Conservation (phyloP, 306 rosid genomes). For the Cucumis hystrix region DNA sequence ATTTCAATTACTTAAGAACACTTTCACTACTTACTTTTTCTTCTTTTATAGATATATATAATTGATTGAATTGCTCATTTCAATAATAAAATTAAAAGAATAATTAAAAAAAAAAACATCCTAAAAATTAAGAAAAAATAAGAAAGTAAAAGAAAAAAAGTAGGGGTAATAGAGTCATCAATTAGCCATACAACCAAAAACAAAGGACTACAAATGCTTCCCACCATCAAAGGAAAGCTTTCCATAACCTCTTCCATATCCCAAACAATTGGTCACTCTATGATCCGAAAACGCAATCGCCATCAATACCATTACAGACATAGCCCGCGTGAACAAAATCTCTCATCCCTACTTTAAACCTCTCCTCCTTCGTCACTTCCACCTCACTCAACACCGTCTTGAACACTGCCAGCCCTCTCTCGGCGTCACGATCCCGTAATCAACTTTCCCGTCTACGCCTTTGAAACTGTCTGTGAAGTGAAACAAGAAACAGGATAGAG, state of each 20-base stretch:
- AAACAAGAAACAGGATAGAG: slow-evolving; percentile 70
- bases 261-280: slow-evolving; percentile 48
- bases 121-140: no score
- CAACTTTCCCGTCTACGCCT: slow-evolving; percentile 38
- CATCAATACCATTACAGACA: slow-evolving; percentile 67
- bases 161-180: not conserved
- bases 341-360: slow-evolving; percentile 20
- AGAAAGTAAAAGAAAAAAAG: no score
- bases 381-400: slow-evolving; percentile 29
- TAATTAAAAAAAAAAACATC: no score
- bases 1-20: no score
- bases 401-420: slow-evolving; percentile 48
- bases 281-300: slow-evolving; percentile 68
- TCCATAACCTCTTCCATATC: slow-evolving; percentile 69
- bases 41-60: no score
- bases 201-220: slow-evolving; percentile 45
- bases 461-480: slow-evolving; percentile 63
- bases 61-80: no score
- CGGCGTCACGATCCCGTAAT: slow-evolving; percentile 54
- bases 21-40: no score
- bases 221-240: slow-evolving; percentile 66
- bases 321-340: slow-evolving; percentile 62
- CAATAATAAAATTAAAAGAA: no score
- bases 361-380: slow-evolving; percentile 35
- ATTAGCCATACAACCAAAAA: slow-evolving; percentile 61